phyloP scores from a whole-genome alignment of 768 basidiomycete species.

The Trametes maxima region DNA sequence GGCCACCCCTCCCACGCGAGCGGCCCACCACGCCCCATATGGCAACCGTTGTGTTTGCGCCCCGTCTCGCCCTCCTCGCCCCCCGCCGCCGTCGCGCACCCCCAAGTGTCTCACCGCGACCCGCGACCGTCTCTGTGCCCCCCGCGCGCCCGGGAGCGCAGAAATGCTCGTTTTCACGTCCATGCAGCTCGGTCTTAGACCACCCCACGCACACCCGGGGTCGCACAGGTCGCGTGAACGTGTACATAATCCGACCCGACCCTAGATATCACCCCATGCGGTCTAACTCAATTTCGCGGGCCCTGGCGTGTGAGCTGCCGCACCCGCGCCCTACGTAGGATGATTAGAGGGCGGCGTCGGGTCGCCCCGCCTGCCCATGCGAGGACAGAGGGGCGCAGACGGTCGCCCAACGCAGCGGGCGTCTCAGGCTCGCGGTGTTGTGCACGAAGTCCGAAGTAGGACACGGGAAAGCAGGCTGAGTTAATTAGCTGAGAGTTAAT shows the following conservation, averaged over 20 bases:
- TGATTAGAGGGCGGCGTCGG: neutral
- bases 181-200: conserved; percentile 5
- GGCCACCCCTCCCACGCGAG: conserved; percentile 20
- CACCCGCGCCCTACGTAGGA: neutral
- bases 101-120: conserved; percentile 2
- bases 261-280: conserved; percentile 21
- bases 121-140: neutral
- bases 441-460: neutral
- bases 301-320: neutral
- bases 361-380: neutral
- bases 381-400: neutral
- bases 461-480: too few species aligned
- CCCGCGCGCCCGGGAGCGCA: neutral
- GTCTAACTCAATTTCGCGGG: conserved; percentile 21
- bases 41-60: conserved; percentile 22
- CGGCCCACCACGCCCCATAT: neutral
- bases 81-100: neutral
- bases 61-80: neutral
- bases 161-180: neutral
- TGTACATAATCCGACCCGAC: conserved; percentile 23
- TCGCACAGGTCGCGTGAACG: conserved; percentile 22
- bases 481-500: too few species aligned
- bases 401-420: neutral
- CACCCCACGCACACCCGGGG: conserved; percentile 14
- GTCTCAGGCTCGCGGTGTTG: conserved; percentile 10